Evolutionary conservation across 169 alveolate genomes (phyloP), one percentile per base, ranked within the genome.

Genomic region (Plasmodium cynomolgi): DNA sequence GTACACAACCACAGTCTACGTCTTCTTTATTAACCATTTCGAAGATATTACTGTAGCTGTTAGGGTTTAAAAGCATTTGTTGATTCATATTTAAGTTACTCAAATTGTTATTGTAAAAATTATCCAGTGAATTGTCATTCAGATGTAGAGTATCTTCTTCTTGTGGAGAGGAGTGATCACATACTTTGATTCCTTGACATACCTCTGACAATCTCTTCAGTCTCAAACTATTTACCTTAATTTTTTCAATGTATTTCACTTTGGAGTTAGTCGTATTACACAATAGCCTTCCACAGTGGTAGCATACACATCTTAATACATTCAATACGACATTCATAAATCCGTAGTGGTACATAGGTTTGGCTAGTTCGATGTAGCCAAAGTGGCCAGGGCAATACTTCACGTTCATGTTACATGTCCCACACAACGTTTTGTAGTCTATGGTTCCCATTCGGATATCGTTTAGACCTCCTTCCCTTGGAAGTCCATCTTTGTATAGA

Each of bases 311-410:
- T 58, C 99, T 98, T 83, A 99, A 97, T 8, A 99, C 97, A 95
- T 98, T 98, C 75, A 98, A 93, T 8, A 98, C 98, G 17, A 98
- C 97, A 56, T 94, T 97, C 50, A 99, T 92, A 95, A 98, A 98
- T 11, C 99, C 99, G 31, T 97, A 97, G 92, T 99, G 99, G 94
- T 97, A 99, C 96, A 99, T 99, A 8, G 99, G 99, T 86, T 96
- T 98, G 13, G 98, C 99, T 23, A 99, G 96, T 71, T 97, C 98
- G 74, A 99, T 98, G 96, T 98, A 99, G 31, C 99, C 99, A 95
- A 99, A 99, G 92, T 99, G 99, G 20, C 99, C 99, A 4, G 99
- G 99, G 93, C 99, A 99, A 82, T 99, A 98, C 92, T 97, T 97
- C 92, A 98, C 97, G 93, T 98, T 97, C 98, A 99, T 98, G 80